phyloP scores from a whole-genome alignment of 768 basidiomycete genomes.

The Pulveroboletus sp. region DNA sequence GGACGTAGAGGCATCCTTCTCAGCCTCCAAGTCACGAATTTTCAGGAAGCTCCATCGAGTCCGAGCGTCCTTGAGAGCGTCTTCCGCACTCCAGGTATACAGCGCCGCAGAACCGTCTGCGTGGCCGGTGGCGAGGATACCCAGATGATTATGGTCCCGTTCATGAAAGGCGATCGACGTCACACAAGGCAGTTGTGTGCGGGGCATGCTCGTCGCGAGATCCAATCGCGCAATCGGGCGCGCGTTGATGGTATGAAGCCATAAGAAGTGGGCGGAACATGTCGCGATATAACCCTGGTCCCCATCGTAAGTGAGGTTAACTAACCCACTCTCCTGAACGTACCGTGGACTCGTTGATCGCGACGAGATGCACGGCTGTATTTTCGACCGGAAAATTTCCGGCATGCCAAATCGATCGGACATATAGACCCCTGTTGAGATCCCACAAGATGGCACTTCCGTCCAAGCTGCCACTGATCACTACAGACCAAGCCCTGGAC shows the following conservation, averaged over 20 bases:
- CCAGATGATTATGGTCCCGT: constrained; percentile 75
- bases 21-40: constrained; percentile 61
- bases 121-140: constrained; percentile 77
- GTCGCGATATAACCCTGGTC: constrained; percentile 84
- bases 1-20: constrained; percentile 35
- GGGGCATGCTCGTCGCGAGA: constrained; percentile 42
- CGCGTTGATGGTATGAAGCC: constrained; percentile 84
- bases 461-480: constrained; percentile 80
- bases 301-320: neutral
- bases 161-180: constrained; percentile 84
- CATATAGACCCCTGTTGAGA: constrained; percentile 76
- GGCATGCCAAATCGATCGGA: constrained; percentile 74
- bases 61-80: constrained; percentile 58
- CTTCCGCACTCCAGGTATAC: constrained; percentile 81
- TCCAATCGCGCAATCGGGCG: constrained; percentile 70
- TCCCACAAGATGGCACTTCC: constrained; percentile 90
- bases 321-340: constrained; percentile 22
- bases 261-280: constrained; percentile 66
- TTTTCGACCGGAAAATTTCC: constrained; percentile 21
- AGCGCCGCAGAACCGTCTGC: constrained; percentile 72
- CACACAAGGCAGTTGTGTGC: constrained; percentile 45
- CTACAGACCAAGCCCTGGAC: constrained; percentile 77
- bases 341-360: constrained; percentile 86
- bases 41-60: constrained; percentile 74
- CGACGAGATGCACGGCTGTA: constrained; percentile 56